Evolutionary conservation across 2,329 filamentous ascomycete genomes (phyloP), one percentile per base, ranked within the genome.

Genomic region (Knufia petricola): DNA sequence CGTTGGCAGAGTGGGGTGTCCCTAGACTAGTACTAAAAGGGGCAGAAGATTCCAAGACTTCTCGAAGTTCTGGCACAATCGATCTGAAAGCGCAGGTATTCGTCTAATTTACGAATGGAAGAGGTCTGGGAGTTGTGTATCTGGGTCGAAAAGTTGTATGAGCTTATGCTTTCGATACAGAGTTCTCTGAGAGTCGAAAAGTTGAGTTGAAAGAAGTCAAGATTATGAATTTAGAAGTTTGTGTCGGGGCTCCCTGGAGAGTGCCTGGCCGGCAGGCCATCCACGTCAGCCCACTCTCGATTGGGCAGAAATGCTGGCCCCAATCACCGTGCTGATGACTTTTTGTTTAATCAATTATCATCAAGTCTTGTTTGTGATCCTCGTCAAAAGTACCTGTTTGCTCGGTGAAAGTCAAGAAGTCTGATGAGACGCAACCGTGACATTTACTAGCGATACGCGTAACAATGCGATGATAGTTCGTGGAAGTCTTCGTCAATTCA

Each of bases 1-100:
- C 6, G 40, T 9, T 7, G n/a, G 21, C 4, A 19, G n/a, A 43
- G 40, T 43, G 40, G 40, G 40, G 40, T 43, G 40, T 26, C 30
- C 24, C 17, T 15, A 28, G 24, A 43, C 9, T 15, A 28, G n/a
- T n/a, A n/a, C n/a, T n/a, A n/a, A n/a, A n/a, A n/a, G n/a, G 40
- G 21, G 24, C 24, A 7, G 21, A 30, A 28, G n/a, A 43, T 40
- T 21, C 37, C 37, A 19, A 40, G n/a, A 23, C n/a, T 23, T 40
- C 32, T 36, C 32, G 9, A n/a, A n/a, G 7, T 13, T 36, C 32
- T 36, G 26, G 26, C 26, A 6, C 6, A 28, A 28, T 28, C 6
- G 26, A 28, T 28, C 26, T 28, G 12, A 6, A 6, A 6, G 26
- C 12, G 26, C 26, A n/a, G n/a, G n/a, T n/a, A n/a, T n/a, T n/a